These are phyloP conservation scores for Suillus sp. DNA, from an alignment of 768 basidiomycete genomes.

Conservation along the genomic window DNA sequence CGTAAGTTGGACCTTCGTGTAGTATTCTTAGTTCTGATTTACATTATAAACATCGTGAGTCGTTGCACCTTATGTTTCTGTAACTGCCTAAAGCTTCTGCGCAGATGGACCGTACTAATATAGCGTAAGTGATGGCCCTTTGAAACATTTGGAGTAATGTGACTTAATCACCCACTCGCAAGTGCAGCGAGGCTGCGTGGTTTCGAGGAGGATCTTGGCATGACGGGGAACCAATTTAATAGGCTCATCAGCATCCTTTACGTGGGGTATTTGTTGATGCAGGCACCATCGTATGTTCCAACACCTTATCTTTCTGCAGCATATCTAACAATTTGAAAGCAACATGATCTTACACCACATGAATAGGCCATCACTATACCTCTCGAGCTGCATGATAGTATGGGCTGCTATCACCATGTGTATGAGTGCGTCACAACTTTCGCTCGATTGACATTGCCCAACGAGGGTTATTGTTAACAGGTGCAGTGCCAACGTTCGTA, in stretches of 20 bases:
- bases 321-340: slow-evolving; percentile 34
- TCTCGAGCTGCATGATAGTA: slow-evolving; percentile 64
- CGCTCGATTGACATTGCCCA: slow-evolving; percentile 3
- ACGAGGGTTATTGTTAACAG: slow-evolving; percentile 13
- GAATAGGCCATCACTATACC: slow-evolving; percentile 64
- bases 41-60: slow-evolving; percentile 49
- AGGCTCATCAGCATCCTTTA: slow-evolving; percentile 58
- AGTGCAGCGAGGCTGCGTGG: background rate
- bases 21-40: slow-evolving; percentile 46
- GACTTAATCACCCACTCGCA: background rate
- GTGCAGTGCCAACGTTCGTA: slow-evolving; percentile 37
- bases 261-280: slow-evolving; percentile 73
- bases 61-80: background rate
- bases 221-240: background rate
- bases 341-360: slow-evolving; percentile 70
- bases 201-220: background rate
- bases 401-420: slow-evolving; percentile 64
- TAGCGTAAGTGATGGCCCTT: slow-evolving; percentile 44
- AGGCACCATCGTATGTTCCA: slow-evolving; percentile 62
- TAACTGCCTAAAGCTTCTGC: slow-evolving; percentile 9
- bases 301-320: background rate
- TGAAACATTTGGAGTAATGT: background rate
- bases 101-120: slow-evolving; percentile 71
- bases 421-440: slow-evolving; percentile 41
- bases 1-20: slow-evolving; percentile 46